Base-by-base conservation (phyloP, 164 flowering plant genomes). In the Vitis cinerea region DNA sequence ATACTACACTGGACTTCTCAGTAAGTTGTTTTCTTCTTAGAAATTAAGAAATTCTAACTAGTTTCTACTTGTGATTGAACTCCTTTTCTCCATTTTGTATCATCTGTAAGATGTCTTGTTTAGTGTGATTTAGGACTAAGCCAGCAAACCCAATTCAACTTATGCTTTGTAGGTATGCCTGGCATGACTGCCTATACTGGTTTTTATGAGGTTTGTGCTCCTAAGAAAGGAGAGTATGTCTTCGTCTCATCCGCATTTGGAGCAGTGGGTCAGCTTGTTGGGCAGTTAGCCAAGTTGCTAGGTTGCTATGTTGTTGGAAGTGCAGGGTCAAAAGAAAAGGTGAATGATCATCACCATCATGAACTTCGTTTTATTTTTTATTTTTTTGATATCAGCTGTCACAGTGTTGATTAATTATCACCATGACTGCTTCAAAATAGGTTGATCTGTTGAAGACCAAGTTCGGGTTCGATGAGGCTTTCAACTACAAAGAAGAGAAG, bases 401-500 rank as follows among this genome's bases (percentile, higher is more conserved):
- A 37, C 44, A 37, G 6, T 37, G 7, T 37, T 37, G 44, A 37
- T 37, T 37, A 37, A 37, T 37, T 37, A 37, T 23, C 2, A 23
- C 27, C 27, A 23, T 23, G 27, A 23, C 27, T 23, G 27, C 2
- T 23, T 23, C 27, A 23, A 23, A 23, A 23, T 37, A 88, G 90
- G 85, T 87, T 67, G 82, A 83, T 75, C 74, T 85, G 62, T 65
- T 89, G 66, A 85, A 81, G 86, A 81, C 75, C 66, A 85, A 78
- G 66, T 65, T 87, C 44, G 88, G 90, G 0, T 88, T 82, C 63
- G 87, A 88, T 63, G 87, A 83, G 1, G 90, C 87, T 54, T 86
- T 88, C 78, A 86, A 86, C 71, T 88, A 88, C 54, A 87, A 85
- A 66, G 88, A 85, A 66, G 93, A 88, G 58, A 74, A 61, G 0